These are phyloP conservation scores for Pleurostoma richardsiae DNA, from an alignment of 2,329 filamentous ascomycete species.

Conservation along the genomic window DNA sequence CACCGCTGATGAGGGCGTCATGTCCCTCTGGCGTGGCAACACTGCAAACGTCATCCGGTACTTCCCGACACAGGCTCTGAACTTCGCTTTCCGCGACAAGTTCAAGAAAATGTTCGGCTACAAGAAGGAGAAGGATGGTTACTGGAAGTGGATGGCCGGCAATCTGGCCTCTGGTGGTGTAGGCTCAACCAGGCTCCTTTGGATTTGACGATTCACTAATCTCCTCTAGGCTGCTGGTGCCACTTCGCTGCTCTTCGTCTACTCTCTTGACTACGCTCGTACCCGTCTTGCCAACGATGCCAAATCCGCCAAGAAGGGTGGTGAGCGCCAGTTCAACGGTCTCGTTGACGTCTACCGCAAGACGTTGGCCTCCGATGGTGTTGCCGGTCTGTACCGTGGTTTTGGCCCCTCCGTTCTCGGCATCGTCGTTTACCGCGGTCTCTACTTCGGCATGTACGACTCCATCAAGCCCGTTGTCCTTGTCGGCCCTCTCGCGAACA, in stretches of 20 bases:
- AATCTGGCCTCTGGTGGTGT: constrained; percentile 99
- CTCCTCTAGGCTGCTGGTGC: constrained; percentile 78
- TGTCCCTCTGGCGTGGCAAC: constrained; percentile 98
- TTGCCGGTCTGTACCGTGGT: constrained; percentile 99
- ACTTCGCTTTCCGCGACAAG: constrained; percentile 99
- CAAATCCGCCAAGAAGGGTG: constrained; percentile 95
- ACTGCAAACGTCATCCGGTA: constrained; percentile 99
- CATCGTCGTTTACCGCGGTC: constrained; percentile 99
- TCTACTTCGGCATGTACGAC: constrained; percentile 99
- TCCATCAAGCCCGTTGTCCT: constrained; percentile 99
- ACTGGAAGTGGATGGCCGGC: constrained; percentile 97
- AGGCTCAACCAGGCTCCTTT: constrained; percentile 38
- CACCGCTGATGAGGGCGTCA: constrained; percentile 82
- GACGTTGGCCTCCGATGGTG: constrained; percentile 97
- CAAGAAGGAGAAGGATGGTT: constrained; percentile 99
- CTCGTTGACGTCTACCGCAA: constrained; percentile 99
- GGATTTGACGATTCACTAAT: not conserved
- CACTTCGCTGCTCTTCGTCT: constrained; percentile 99
- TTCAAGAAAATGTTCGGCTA: constrained; percentile 99
- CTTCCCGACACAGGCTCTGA: constrained; percentile 99
- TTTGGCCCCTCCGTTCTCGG: constrained; percentile 99
- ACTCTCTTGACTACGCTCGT: constrained; percentile 99
- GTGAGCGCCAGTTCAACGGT: constrained; percentile 99
- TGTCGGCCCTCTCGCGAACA: constrained; percentile 84
- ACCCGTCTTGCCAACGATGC: constrained; percentile 99